Base-by-base conservation (phyloP, 2,329 filamentous ascomycete species). In the Penicillium aurantiogriseum region DNA sequence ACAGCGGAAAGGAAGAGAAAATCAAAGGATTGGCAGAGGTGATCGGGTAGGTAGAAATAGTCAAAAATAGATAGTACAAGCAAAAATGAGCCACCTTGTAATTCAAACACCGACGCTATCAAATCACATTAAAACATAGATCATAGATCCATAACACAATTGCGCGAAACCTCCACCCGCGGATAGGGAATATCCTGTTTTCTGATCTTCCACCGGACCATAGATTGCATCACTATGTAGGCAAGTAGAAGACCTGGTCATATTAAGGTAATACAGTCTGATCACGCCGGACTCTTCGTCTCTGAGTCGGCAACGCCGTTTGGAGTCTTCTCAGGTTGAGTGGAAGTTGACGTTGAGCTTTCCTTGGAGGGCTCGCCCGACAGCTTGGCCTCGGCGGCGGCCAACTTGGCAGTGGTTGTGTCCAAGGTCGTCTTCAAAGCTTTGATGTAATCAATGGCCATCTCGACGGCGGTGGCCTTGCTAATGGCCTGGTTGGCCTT, bases 381-480 rank as follows among this genome's bases (percentile, higher is more conserved):
- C 1, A 67, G 48, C 29, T 61, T 63, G 65, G 82, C 83, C 70
- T 90, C 89, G 17, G 88, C 84, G 55, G 83, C 81, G 25, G 83
- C 82, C 15, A 92, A 84, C 65, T 85, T 79, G 59, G 77, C 79
- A 51, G 86, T 87, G 23, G 87, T 86, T 35, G 85, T 83, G 2
- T 81, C 83, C 17, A 91, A 78, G 70, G 95, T 89, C 66, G 85
- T 79, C 74, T 95, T 87, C 60, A 99, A 76, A 59, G 87, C 83
- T 75, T 91, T 93, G 77, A 99, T 97, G 71, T 97, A 97, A 56
- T 92, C 88, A 67, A 97, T 97, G 1, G 94, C 94, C 76, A 90
- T 88, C 76, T 99, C 94, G n/a, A 99, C 94, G 0, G 95, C 97
- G 65, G 90, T 96, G 1, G 94, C 94, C 74, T 97, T 99, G 76